phyloP scores from a whole-genome alignment of 805 yeast genomes.

The Metschnikowia drakensbergensis region DNA sequence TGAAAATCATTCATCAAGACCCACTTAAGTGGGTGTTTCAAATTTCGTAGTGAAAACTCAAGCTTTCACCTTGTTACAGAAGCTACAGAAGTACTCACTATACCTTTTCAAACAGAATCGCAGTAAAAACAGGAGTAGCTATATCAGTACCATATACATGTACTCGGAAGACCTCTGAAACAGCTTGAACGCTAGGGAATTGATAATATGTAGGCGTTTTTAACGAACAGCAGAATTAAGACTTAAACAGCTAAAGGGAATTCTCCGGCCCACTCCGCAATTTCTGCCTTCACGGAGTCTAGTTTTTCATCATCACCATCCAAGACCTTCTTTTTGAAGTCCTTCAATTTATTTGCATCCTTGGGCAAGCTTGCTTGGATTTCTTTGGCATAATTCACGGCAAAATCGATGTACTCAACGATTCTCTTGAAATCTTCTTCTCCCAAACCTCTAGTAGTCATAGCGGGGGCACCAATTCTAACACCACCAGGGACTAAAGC shows the following conservation, averaged over 20 bases:
- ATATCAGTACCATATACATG: too few relatives aligned
- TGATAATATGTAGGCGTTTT: too few relatives aligned
- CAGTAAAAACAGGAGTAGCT: too few relatives aligned
- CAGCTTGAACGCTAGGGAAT: too few relatives aligned
- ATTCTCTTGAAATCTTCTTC: constrained; percentile 80
- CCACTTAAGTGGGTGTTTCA: too few relatives aligned
- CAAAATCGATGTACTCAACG: constrained; percentile 58
- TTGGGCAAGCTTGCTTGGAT: constrained; percentile 78
- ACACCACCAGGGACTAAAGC: constrained; percentile 97
- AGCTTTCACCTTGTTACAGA: too few relatives aligned
- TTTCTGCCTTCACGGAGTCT: constrained; percentile 65
- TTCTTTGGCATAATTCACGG: constrained; percentile 64
- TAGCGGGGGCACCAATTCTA: constrained; percentile 97
- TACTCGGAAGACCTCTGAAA: too few relatives aligned
- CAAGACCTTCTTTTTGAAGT: constrained; percentile 69
- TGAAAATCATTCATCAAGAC: too few relatives aligned
- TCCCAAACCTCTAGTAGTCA: constrained; percentile 95
- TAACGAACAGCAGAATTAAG: background rate
- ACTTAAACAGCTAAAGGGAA: constrained; percentile 54
- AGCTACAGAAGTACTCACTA: too few relatives aligned
- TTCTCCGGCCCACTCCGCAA: constrained; percentile 86
- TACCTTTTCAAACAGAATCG: too few relatives aligned
- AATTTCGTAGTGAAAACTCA: too few relatives aligned
- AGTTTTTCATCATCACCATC: constrained; percentile 66
- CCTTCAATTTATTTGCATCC: constrained; percentile 93